Base-by-base conservation (phyloP, 139 green algal genomes). In the Parachlorella kessleri region DNA sequence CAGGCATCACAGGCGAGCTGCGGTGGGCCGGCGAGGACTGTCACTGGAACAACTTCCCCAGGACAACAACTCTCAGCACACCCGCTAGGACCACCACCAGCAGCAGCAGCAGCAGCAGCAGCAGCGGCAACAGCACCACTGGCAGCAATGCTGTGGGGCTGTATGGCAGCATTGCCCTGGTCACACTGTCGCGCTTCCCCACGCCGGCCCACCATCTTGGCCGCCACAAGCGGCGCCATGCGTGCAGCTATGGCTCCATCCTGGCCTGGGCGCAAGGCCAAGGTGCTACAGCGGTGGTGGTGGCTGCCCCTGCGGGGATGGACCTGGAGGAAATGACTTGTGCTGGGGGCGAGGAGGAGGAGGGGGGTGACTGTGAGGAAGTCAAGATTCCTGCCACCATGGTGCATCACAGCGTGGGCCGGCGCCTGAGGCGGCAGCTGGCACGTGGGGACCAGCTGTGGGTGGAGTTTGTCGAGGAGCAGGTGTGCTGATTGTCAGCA, bases 301-400 rank as follows among this genome's bases (percentile, higher is more conserved):
- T 84, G 35, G 70, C 77, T 35, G 66, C 76, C 7, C 40, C 59
- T 1, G 21, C 48, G 30, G 82, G 77, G 1, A 18, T 37, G 5
- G 73, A 87, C 9, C 55, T 83, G 6, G 54, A 23, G 3, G 37
- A 71, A 36, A 73, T 83, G 10, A 63, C 67, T 36, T 87, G 82
- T 72, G 71, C 35, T 4, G 21, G 38, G 10, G 33, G 23, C 4
- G 55, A 23, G 3, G 82, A 87, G 77, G 82, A 41, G 63, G 21
- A 18, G 48, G 48, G 21, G 48, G 48, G 48, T 14, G 21, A 59
- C 14, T 59, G 48, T 0, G 28, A 38, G 42, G 48, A 70, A 3
- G 23, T 87, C 35, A 40, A 21, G 6, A 76, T 78, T 1, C 77
- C 76, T 24, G 82, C 73, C 35, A 76, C 59, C 36, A 87, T 84